Evolutionary conservation across 2,329 filamentous ascomycete species (phyloP), one percentile per base, ranked within the genome.

Genomic region (Daldinia eschscholtzii): DNA sequence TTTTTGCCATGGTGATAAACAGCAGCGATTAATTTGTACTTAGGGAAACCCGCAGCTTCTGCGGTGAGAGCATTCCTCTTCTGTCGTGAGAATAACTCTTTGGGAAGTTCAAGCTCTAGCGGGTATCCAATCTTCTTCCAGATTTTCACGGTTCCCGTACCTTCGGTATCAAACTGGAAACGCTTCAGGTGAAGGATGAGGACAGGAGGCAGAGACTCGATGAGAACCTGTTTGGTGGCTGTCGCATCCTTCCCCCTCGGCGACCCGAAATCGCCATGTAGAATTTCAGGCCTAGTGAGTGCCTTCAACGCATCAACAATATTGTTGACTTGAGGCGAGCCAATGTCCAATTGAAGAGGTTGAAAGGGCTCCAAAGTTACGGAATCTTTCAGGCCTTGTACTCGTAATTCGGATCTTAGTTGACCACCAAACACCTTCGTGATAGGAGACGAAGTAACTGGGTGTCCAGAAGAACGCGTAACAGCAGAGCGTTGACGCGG

Each of bases 1-100:
- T 97, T 97, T 84, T 97, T 98, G 67, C 96, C 96, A 75, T 99
- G 96, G 77, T 99, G 96, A 78, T 99, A 99, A 23, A 99, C 94
- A 33, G 97, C 96, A 20, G 91, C 92, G 70, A 91, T 96, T 13
- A 99, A 87, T 57, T 89, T 90, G 80, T 98, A 99, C 77, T 91
- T 92, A 4, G 94, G 94, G 67, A 93, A 84, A 1, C 89, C 88
- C n/a, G 80, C 79, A 48, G 91, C 90, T 71, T 91, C 89, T 15
- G 88, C 84, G 28, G 87, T 84, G 70, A 92, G 83, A 50, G 86
- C 86, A 72, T 89, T 89, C 60, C 92, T 89, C 78, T 90, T 92
- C 76, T 91, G 88, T 33, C 91, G 89, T 10, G 94, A 91, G 76
- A 99, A 92, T 9, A 93, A 92, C 77, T 98, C 95, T 64, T 91